Conservation (phyloP, 2,329 filamentous ascomycete genomes). For the Tolypocladium album region DNA sequence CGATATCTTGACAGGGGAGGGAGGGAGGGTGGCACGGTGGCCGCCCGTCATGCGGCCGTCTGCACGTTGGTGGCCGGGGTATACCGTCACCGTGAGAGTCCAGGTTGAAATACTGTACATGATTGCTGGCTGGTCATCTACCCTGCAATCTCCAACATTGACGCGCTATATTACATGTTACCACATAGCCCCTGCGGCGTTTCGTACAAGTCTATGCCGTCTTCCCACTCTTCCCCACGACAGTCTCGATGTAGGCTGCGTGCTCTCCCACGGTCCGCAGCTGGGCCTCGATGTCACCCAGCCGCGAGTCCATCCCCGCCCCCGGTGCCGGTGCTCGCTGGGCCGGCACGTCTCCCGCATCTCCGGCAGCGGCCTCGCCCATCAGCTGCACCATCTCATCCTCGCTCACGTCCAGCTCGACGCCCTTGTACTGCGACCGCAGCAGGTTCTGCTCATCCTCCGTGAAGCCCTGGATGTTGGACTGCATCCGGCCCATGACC, state of each 20-base stretch:
- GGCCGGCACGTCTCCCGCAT: neutral
- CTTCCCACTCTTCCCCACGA: conserved; percentile 8
- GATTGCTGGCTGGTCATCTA: neutral
- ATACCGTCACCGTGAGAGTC: no score
- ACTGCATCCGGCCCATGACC: conserved; percentile 24
- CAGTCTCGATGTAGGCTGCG: conserved; percentile 12
- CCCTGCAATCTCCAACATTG: neutral
- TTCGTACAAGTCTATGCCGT: neutral
- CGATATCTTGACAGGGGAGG: no score
- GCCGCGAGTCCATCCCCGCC: neutral
- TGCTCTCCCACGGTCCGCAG: conserved; percentile 6
- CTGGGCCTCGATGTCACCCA: conserved; percentile 9
- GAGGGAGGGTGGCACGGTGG: no score
- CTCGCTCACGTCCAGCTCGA: conserved; percentile 19
- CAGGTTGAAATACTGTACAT: neutral
- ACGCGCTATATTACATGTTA: neutral
- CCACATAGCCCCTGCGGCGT: neutral
- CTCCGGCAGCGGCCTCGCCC: conserved; percentile 8
- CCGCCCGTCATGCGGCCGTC: no score
- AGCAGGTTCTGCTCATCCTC: conserved; percentile 26
- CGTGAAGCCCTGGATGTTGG: conserved; percentile 23
- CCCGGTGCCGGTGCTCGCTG: neutral
- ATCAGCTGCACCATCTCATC: conserved; percentile 25
- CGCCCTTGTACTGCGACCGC: conserved; percentile 12
- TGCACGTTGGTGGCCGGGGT: no score